phyloP scores from a whole-genome alignment of 495 filamentous ascomycete species.

The Apodospora peruviana region DNA sequence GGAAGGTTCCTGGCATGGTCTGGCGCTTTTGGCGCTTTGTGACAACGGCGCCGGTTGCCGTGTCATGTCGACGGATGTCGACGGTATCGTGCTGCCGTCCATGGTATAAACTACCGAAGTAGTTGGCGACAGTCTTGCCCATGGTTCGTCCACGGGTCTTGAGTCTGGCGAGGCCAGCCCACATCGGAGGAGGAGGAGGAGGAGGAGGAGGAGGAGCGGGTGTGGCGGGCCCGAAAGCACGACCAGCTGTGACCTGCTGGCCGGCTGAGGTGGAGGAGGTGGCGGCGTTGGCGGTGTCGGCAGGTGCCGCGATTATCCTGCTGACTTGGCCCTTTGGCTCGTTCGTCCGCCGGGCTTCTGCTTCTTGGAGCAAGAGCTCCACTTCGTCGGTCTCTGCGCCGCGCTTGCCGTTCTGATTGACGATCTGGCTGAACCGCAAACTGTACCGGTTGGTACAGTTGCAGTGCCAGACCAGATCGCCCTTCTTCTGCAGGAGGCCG shows the following conservation, averaged over 20 bases:
- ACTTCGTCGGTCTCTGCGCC: conserved; percentile 16
- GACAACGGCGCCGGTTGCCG: conserved; percentile 6
- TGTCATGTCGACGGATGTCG: conserved; percentile 12
- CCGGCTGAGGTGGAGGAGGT: background rate
- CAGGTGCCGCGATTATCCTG: conserved; percentile 3
- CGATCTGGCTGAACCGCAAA: conserved; percentile 4
- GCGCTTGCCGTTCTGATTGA: conserved; percentile 21
- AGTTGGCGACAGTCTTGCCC: conserved; percentile 8
- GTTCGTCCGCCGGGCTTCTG: background rate
- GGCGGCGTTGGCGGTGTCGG: background rate
- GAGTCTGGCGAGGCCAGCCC: no score
- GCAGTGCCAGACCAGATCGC: conserved; percentile 21
- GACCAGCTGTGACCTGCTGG: no score
- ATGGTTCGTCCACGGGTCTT: conserved; percentile 10
- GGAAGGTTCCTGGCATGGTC: no score
- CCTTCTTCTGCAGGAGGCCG: conserved; percentile 19
- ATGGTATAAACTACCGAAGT: conserved; percentile 4
- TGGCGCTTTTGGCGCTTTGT: conserved; percentile 26
- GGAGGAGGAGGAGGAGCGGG: no score
- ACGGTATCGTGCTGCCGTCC: conserved; percentile 7
- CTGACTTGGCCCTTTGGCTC: conserved; percentile 1
- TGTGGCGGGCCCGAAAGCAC: no score
- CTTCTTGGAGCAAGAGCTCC: conserved; percentile 18
- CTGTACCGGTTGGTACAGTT: conserved; percentile 8
- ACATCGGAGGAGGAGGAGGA: no score